A percentile compares a stretch with the other conserved stretches of the same genome.
These are phyloP conservation scores for Thecaphora thlaspeos DNA, from an alignment of 1,284 basidiomycete species.

Conservation along the genomic window DNA sequence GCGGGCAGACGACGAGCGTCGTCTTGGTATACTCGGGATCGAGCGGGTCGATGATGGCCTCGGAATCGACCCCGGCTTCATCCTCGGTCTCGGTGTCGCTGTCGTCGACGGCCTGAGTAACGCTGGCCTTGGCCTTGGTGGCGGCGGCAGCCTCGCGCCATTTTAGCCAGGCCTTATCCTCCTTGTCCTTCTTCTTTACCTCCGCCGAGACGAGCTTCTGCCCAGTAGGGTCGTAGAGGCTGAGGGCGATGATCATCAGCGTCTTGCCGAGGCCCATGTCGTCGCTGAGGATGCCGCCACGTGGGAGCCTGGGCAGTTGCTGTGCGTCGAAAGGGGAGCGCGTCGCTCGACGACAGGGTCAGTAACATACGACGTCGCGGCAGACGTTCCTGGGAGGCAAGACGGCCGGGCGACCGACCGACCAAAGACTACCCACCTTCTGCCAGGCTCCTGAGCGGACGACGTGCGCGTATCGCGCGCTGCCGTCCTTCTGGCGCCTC, in stretches of 20 bases:
- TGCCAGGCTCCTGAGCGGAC: not conserved
- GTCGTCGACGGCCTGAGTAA: constrained; percentile 40
- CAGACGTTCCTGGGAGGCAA: no score
- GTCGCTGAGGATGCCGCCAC: constrained; percentile 77
- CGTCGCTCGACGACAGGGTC: no score
- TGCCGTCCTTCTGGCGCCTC: not conserved
- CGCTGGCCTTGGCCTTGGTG: constrained; percentile 58
- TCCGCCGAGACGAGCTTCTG: constrained; percentile 8
- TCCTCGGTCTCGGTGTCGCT: constrained; percentile 66
- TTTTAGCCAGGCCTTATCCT: not conserved
- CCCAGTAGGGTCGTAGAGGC: constrained; percentile 70
- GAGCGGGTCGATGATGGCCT: no score
- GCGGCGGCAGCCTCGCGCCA: constrained; percentile 34
- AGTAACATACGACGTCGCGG: no score
- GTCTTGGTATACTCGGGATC: constrained; percentile 44
- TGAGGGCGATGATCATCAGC: constrained; percentile 83
- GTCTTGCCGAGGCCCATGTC: constrained; percentile 95
- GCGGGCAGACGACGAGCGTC: constrained; percentile 90
- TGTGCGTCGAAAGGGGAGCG: not conserved
- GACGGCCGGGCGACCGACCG: no score
- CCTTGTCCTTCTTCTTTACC: constrained; percentile 1
- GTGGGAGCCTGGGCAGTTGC: constrained; percentile 69
- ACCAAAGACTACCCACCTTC: constrained; percentile 1
- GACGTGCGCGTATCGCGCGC: not conserved
- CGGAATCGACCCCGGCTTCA: not conserved